Percentiles rank a stretch among this genome's conserved stretches.
Conservation (phyloP, 495 filamentous ascomycete species). For the Neurospora sp. region DNA sequence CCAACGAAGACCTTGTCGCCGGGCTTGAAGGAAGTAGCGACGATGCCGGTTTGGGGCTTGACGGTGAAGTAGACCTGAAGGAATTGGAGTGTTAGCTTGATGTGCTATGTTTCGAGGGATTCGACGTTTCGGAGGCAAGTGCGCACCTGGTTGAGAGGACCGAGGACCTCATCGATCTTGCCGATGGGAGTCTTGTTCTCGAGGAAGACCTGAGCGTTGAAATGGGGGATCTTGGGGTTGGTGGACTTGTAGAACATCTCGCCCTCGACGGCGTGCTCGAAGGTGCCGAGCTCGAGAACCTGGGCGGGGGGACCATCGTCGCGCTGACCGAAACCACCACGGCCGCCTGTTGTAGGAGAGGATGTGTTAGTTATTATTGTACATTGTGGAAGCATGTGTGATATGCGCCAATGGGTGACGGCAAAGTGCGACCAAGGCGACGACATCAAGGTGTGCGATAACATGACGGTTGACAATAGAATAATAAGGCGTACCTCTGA, state of each 20-base stretch:
- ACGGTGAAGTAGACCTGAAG: conserved; percentile 80
- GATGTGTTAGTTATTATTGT: background rate
- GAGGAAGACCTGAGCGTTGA: conserved; percentile 97
- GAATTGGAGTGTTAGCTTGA: background rate
- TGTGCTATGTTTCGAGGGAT: background rate
- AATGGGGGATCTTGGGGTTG: conserved; percentile 95
- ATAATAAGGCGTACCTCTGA: background rate
- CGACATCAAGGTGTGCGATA: background rate
- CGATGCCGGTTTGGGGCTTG: conserved; percentile 90
- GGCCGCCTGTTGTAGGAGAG: conserved; percentile 18
- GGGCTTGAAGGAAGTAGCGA: conserved; percentile 83
- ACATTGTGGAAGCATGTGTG: background rate
- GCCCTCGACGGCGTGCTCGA: conserved; percentile 89
- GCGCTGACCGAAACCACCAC: conserved; percentile 42
- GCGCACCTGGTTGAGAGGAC: conserved; percentile 69
- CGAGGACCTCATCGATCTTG: conserved; percentile 92
- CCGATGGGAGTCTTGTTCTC: conserved; percentile 93
- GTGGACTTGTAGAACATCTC: conserved; percentile 91
- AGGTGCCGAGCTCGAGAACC: conserved; percentile 74
- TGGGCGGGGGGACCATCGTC: conserved; percentile 44
- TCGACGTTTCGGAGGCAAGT: background rate
- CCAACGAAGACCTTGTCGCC: conserved; percentile 97
- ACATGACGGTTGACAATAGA: background rate
- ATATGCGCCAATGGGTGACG: background rate
- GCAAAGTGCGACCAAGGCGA: background rate